Evolutionary conservation across 2,329 filamentous ascomycete species (phyloP), one percentile per base, ranked within the genome.

Genomic region (Juglanconis sp.): DNA sequence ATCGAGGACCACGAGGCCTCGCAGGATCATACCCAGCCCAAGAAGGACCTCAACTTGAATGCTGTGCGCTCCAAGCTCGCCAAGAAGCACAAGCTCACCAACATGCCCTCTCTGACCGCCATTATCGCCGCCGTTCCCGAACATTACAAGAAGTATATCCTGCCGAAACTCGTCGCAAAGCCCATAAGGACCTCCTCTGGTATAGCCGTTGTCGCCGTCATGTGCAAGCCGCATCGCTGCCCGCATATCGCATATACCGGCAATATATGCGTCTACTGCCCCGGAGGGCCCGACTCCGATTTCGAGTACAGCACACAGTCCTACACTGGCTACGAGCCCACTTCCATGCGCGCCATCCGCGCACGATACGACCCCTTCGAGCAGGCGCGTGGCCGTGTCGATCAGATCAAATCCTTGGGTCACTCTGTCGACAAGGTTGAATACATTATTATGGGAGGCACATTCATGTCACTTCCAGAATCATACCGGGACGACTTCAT

Each of bases 391-490:
- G 95, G 95, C 47, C 87, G 95, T 67, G 94, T 99, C 5, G 96
- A 99, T 69, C 95, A 99, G 77, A 92, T 99, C 71, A 96, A 96
- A 74, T 90, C 91, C 2, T 82, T 99, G 0, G 95, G 95, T 0
- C 95, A 99, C 75, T 96, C 92, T 50, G 95, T 99, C 52, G 95
- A 99, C 78, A 99, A 99, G 75, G 95, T 99, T 31, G 95, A 99
- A 79, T 99, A 98, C 75, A 99, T 99, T 71, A 96, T 99, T 72
- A 99, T 99, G 95, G 95, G 95, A 62, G 95, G 95, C 66, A 99
- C 95, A 0, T 99, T 99, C 76, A 99, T 99, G 96, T 98, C 94
- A 3, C 77, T 99, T 32, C 84, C 94, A 8, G 87, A 92, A 69
- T 87, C 89, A 31, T 99, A 99, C 74, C 83, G 95, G 34, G 91